A percentile compares a stretch with the other conserved stretches of the same genome.
These are phyloP conservation scores for Pseudocercospora eumusae DNA, from an alignment of 2,329 filamentous ascomycete species.

Conservation along the genomic window DNA sequence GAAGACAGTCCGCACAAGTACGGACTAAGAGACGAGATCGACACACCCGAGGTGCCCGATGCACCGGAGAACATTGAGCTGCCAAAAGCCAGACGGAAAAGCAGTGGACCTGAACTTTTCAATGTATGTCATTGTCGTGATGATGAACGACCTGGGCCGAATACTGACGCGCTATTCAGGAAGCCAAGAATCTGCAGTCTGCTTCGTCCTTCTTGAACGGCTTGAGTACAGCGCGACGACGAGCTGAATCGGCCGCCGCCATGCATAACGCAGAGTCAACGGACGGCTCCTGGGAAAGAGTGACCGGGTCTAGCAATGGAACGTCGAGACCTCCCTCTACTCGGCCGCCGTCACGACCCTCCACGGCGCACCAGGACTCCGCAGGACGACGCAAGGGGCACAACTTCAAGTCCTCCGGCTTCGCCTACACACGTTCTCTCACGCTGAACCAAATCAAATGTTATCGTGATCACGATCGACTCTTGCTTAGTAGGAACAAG, in stretches of 20 bases:
- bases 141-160: neutral
- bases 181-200: slow-evolving; percentile 39
- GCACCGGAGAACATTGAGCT: slow-evolving; percentile 27
- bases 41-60: slow-evolving; percentile 36
- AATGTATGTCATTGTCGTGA: slow-evolving; percentile 30
- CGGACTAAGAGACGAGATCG: slow-evolving; percentile 38
- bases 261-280: slow-evolving; percentile 21
- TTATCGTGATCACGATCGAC: slow-evolving; percentile 33
- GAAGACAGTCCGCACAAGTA: slow-evolving; percentile 42
- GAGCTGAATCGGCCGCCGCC: slow-evolving; percentile 33
- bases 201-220: slow-evolving; percentile 40
- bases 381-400: slow-evolving; percentile 33
- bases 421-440: slow-evolving; percentile 37
- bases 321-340: slow-evolving; percentile 25
- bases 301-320: slow-evolving; percentile 4
- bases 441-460: slow-evolving; percentile 36
- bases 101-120: slow-evolving; percentile 40
- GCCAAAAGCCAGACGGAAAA: slow-evolving; percentile 34
- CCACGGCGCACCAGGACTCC: slow-evolving; percentile 21
- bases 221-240: slow-evolving; percentile 36
- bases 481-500: slow-evolving; percentile 36
- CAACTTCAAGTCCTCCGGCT: slow-evolving; percentile 39
- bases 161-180: slow-evolving; percentile 28
- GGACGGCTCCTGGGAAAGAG: slow-evolving; percentile 18
- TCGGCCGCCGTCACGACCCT: slow-evolving; percentile 22